Evolutionary conservation across 2,329 filamentous ascomycete genomes (phyloP), one percentile per base, ranked within the genome.

Genomic region (Neopestalotiopsis clavispora): DNA sequence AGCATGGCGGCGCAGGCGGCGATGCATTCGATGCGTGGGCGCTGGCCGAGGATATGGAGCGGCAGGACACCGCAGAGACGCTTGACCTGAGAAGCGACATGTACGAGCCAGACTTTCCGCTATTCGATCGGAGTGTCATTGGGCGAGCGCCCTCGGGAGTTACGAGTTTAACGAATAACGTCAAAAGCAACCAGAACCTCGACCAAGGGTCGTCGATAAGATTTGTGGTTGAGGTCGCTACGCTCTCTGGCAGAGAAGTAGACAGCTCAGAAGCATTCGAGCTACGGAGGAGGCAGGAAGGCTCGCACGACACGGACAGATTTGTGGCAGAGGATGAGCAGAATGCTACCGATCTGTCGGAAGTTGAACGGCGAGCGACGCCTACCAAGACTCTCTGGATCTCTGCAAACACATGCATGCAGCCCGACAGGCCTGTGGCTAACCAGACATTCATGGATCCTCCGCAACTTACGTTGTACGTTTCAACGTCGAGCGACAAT

Each of bases 381-480:
- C 71, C 80, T 30, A 79, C 80, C 17, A 84, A 80, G 57, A 88
- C 81, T 1, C 84, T 98, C 3, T 98, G 92, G 79, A 86, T 99
- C 67, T 94, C 94, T 2, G 90, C 94, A 58, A 98, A 94, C 73
- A 95, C 93, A 1, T 99, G 96, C 79, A 80, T 89, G 32, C 94
- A 97, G 74, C 96, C 95, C 13, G 78, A 80, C 23, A 42, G 56
- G 20, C 83, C 85, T 56, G 82, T 81, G 9, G 82, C 83, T 1
- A 80, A 83, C 12, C 81, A 83, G 30, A 83, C 81, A 1, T 75
- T 75, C 2, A 74, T 81, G 65, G 79, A 81, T 14, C 87, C 92
- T 13, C 91, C 92, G 1, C 94, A 97, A 75, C 86, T 98, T 65
- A 87, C 88, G 13, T 82, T 98, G 10, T 97, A 92, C 75, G 84